Evolutionary conservation across 2,329 filamentous ascomycete species (phyloP).

Genomic region (Leptographium radiaticola): DNA sequence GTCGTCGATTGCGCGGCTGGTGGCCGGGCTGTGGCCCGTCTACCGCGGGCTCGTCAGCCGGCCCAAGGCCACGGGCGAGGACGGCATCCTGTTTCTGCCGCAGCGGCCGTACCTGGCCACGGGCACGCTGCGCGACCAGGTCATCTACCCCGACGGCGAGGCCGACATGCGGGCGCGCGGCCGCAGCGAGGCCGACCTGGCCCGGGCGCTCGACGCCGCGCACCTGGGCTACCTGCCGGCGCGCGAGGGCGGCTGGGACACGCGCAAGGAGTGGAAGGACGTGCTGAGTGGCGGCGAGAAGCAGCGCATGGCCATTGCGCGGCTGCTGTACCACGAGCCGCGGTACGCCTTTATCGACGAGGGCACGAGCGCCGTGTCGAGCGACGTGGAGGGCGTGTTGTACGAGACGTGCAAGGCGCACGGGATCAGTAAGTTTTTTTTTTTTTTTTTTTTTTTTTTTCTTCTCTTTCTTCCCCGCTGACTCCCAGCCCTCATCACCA

Average conservation of each 20-base stretch:
- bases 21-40: conserved; percentile 89
- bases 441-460: conserved; percentile 3
- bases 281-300: conserved; percentile 96
- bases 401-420: conserved; percentile 89
- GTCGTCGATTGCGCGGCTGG: conserved; percentile 71
- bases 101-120: conserved; percentile 87
- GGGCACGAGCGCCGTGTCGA: conserved; percentile 85
- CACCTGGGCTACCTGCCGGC: conserved; percentile 79
- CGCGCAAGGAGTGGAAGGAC: conserved; percentile 96
- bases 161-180: conserved; percentile 80
- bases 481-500: conserved; percentile 67
- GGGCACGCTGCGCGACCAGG: conserved; percentile 87
- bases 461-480: conserved; percentile 5
- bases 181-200: conserved; percentile 65
- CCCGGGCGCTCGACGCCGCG: conserved; percentile 67
- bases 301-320: conserved; percentile 83
- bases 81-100: conserved; percentile 97
- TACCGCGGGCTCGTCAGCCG: conserved; percentile 87
- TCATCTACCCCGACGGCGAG: conserved; percentile 94
- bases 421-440: conserved; percentile 64
- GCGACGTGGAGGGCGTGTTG: conserved; percentile 83
- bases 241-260: conserved; percentile 92
- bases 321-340: conserved; percentile 88
- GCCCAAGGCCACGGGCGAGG: conserved; percentile 64
- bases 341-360: conserved; percentile 91